Conservation (phyloP, 192 early-diverging fungal species). For the Allomyces javanicus region DNA sequence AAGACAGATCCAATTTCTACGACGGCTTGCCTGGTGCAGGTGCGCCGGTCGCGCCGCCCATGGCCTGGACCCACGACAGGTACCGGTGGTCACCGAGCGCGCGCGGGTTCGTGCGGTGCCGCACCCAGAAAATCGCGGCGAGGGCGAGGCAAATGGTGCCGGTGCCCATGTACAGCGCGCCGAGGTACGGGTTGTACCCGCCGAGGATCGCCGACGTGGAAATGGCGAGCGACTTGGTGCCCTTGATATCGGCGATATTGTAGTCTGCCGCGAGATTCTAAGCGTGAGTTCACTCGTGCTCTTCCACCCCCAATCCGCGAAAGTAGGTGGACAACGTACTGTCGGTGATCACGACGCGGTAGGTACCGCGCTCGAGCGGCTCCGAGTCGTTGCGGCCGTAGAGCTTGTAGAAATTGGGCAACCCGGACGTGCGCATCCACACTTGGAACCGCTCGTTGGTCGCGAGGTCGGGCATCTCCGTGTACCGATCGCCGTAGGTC, state of each 20-base stretch:
- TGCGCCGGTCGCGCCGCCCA: too few relatives aligned
- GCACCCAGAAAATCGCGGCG: conserved; percentile 66
- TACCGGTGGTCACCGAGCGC: conserved; percentile 93
- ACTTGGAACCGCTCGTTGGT: conserved; percentile 76
- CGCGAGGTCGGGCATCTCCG: conserved; percentile 29
- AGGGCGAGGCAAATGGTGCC: conserved; percentile 74
- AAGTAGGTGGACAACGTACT: conserved; percentile 24
- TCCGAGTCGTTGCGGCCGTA: conserved; percentile 54
- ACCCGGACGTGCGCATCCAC: conserved; percentile 93
- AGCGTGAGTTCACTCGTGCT: neutral
- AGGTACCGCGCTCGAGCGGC: conserved; percentile 47
- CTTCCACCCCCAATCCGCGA: neutral
- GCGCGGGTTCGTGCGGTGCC: conserved; percentile 87
- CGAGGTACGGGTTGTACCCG: conserved; percentile 88
- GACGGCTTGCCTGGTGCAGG: too few relatives aligned
- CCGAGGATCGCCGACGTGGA: conserved; percentile 86
- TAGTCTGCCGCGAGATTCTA: conserved; percentile 46
- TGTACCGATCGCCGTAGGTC: conserved; percentile 17
- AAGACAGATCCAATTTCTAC: too few relatives aligned
- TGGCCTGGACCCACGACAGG: conserved; percentile 75
- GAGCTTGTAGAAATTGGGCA: conserved; percentile 91
- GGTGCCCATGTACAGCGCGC: conserved; percentile 79
- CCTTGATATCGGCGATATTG: conserved; percentile 63
- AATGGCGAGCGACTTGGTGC: conserved; percentile 86
- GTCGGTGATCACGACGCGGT: conserved; percentile 48